A percentile compares a stretch with the other conserved stretches of the same genome.
These are phyloP conservation scores for Arabidopsis thaliana DNA, from an alignment of 345 rosid genomes.

Conservation along the genomic window DNA sequence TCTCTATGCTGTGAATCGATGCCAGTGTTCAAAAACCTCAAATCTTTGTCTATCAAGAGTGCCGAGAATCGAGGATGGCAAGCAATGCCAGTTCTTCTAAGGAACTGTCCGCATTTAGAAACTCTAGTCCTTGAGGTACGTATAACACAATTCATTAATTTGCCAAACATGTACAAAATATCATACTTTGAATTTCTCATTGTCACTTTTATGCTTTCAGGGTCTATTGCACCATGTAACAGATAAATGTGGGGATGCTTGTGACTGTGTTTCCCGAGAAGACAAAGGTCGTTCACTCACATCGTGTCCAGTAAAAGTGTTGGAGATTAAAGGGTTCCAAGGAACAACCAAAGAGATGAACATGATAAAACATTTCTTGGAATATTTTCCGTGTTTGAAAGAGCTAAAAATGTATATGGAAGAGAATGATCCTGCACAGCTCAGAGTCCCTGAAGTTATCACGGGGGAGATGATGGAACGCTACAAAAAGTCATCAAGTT, in stretches of 20 bases:
- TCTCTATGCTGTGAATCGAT: background rate
- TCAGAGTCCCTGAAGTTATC: background rate
- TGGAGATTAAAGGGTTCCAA: background rate
- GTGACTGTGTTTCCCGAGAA: slow-evolving; percentile 9
- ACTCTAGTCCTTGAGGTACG: background rate
- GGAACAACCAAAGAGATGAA: background rate
- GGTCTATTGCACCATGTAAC: slow-evolving; percentile 11
- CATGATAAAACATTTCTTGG: slow-evolving; percentile 3
- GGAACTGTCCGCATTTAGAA: background rate
- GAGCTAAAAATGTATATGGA: background rate
- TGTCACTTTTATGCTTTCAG: background rate
- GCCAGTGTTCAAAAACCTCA: slow-evolving; percentile 26
- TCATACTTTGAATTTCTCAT: background rate
- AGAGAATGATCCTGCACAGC: background rate
- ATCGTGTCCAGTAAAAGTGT: background rate
- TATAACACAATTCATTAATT: too few species aligned
- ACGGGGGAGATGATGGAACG: background rate
- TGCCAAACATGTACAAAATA: slow-evolving; percentile 1
- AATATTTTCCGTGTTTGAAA: background rate
- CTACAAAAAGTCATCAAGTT: background rate
- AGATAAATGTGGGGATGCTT: slow-evolving; percentile 25
- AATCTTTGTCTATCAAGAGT: background rate
- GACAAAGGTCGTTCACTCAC: background rate
- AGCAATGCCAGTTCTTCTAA: slow-evolving; percentile 11
- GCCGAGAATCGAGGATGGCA: background rate